Evolutionary conservation across 208 protist genomes (phyloP).

Genomic region (Naegleria fowleri): DNA sequence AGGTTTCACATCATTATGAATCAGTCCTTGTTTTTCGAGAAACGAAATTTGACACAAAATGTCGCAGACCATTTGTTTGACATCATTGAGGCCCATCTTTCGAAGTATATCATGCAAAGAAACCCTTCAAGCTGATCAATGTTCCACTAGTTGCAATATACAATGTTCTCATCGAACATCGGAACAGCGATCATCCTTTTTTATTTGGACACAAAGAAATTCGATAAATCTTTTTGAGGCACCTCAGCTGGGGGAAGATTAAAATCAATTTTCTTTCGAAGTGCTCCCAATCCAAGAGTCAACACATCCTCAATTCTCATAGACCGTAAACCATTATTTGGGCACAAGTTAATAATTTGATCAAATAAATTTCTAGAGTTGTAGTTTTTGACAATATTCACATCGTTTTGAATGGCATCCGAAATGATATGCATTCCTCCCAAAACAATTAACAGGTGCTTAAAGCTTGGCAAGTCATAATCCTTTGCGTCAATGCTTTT

Average conservation of each 20-base stretch:
- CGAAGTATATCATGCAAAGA: no score
- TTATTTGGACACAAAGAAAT: background rate
- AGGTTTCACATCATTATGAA: background rate
- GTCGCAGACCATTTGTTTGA: background rate
- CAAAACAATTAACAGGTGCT: slow-evolving; percentile 22
- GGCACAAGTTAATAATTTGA: background rate
- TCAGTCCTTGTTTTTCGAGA: background rate
- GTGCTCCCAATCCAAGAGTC: background rate
- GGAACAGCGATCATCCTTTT: no score
- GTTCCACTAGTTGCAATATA: no score
- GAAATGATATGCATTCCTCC: background rate
- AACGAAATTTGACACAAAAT: background rate
- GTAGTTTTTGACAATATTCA: background rate
- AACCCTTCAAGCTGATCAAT: no score
- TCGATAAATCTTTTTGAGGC: background rate
- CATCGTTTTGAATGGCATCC: background rate
- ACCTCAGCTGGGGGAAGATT: background rate
- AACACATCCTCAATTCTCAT: background rate
- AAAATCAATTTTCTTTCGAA: background rate
- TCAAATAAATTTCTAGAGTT: background rate
- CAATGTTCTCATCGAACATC: no score
- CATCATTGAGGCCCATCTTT: no score
- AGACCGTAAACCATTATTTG: background rate
- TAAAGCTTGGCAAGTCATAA: background rate
- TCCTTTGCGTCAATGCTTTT: background rate